Evolutionary conservation across 805 yeast genomes (phyloP), one percentile per base, ranked within the genome.

Genomic region (Tetrapisispora fleetii): DNA sequence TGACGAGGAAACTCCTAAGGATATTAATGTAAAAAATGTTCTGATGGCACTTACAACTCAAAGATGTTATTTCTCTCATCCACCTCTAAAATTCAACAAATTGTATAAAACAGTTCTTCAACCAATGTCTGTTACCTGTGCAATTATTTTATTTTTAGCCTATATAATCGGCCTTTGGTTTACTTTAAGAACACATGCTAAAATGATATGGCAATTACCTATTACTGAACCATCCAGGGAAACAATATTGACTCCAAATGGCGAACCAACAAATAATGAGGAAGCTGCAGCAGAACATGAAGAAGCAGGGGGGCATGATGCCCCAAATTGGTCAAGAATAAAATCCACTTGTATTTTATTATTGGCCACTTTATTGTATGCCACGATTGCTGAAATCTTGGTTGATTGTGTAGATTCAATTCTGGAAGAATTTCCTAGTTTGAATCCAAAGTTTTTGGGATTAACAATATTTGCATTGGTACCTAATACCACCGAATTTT

Each of bases 401-500:
- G 97, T 91, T 37, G 90, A 86, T 61, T 87, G 89, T 51, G 96
- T 91, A 19, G 98, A 93, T 65, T 80, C 83, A 14, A 96, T 93
- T 11, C 71, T 93, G 47, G 72, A 77, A 45, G 75, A 78, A 53
- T 84, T 78, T 63, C 87, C 95, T n/a, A 52, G 58, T 8, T 80
- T 93, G 46, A 78, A 85, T 58, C 96, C 96, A 18, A 91, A 93
- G 61, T 81, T 93, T 61, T 72, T 93, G 39, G 99, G 99, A 7
- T 74, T 93, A 56, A 91, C 98, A 0, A 85, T 93, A 1, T 93
- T 93, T 70, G 98, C 99, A 0, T 71, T 93, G 40, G 96, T 93
- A 27, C 99, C 99, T 13, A 93, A 90, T 61, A 88, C 98, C 7
- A 93, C 99, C 0, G 99, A 93, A 68, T 93, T 93, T 59, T 76